Evolutionary conservation across 305 asterid genomes (phyloP).

Genomic region (Rubia peregrina): DNA sequence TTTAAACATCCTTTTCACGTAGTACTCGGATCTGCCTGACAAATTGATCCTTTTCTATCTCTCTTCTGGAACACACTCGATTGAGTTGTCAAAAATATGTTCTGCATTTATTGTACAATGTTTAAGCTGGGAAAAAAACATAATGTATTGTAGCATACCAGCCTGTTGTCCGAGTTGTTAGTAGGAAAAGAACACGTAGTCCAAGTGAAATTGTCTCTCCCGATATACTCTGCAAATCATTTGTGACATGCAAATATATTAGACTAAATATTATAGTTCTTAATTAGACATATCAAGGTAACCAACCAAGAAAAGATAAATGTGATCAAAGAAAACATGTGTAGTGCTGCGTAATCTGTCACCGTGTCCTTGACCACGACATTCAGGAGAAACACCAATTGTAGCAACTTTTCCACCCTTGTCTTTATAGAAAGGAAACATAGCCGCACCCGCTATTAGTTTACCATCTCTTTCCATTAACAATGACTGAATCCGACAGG

Average conservation of each 20-base stretch:
- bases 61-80: slow-evolving; percentile 60
- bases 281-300: not conserved
- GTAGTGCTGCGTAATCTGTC: slow-evolving; percentile 85
- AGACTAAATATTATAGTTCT: not conserved
- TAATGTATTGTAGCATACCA: slow-evolving; percentile 43
- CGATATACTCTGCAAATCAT: slow-evolving; percentile 64
- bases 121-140: not conserved
- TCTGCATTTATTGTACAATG: too few species aligned
- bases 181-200: slow-evolving; percentile 63
- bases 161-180: slow-evolving; percentile 91
- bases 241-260: not conserved
- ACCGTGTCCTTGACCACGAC: slow-evolving; percentile 98
- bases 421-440: slow-evolving; percentile 61
- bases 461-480: slow-evolving; percentile 96
- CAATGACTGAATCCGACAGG: slow-evolving; percentile 59
- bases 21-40: slow-evolving; percentile 76
- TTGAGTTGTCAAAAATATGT: slow-evolving; percentile 18
- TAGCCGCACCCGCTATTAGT: slow-evolving; percentile 80
- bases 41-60: slow-evolving; percentile 69
- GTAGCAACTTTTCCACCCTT: slow-evolving; percentile 97
- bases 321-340: slow-evolving; percentile 8
- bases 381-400: slow-evolving; percentile 92
- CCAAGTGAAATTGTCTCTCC: slow-evolving; percentile 81
- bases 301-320: not conserved
- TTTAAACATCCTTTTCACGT: slow-evolving; percentile 74